These are phyloP conservation scores for Penicillium bovifimosum DNA, from an alignment of 495 filamentous ascomycete genomes.

Conservation along the genomic window DNA sequence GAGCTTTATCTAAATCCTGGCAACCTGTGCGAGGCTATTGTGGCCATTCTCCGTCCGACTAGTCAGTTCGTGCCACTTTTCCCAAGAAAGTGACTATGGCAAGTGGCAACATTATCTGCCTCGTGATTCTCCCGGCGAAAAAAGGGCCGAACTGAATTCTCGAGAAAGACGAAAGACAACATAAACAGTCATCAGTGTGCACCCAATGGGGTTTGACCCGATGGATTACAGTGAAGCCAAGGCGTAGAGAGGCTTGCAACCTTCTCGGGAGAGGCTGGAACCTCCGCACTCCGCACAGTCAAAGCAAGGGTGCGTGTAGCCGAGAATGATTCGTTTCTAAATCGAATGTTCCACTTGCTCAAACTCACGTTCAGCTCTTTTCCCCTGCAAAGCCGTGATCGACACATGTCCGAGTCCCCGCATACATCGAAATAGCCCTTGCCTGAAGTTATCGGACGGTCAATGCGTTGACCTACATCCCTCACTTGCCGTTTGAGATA, in stretches of 20 bases:
- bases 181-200: neutral
- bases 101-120: neutral
- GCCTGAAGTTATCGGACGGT: constrained; percentile 3
- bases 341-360: neutral
- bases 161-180: neutral
- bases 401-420: neutral
- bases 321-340: neutral
- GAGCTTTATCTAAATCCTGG: neutral
- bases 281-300: neutral
- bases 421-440: constrained; percentile 11
- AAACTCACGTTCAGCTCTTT: neutral
- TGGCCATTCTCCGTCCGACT: neutral
- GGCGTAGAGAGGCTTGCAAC: neutral
- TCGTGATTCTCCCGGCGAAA: neutral
- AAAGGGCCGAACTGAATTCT: neutral
- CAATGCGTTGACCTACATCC: constrained; percentile 11
- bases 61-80: neutral
- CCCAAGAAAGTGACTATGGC: neutral
- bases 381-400: constrained; percentile 1
- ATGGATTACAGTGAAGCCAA: neutral
- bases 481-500: constrained; percentile 9
- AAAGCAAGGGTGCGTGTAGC: neutral
- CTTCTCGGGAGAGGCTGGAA: neutral
- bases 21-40: neutral
- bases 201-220: neutral